Evolutionary conservation across 495 filamentous ascomycete genomes (phyloP), one percentile per base, ranked within the genome.

Genomic region (Talaromyces liani): DNA sequence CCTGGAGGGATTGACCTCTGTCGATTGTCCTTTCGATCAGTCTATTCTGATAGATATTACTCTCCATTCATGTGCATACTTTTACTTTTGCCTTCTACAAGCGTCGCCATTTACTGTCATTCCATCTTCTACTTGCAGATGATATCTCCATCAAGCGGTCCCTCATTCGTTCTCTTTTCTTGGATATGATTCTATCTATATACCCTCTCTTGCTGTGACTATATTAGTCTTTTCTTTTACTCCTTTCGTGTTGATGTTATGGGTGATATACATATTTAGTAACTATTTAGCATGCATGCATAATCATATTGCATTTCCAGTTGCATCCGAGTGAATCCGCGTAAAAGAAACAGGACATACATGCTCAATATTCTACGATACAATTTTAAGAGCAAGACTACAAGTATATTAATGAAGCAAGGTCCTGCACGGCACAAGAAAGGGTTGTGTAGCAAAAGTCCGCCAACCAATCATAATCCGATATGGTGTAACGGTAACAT

Each of bases 1-100:
- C 67, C 29, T 71, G 68, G 18, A 69, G 63, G 70, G 65, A 51
- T 49, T 66, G 51, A 47, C 29, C 57, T 62, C 41, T 31, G 36
- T 25, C n/a, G 3, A 25, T 29, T 3, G 16, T 18, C 20, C 27
- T 5, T 7, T 31, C 6, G 8, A 33, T 16, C 18, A 6, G 4
- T 33, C 4, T 29, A 36, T 12, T 36, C 33, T 33, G 9, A 36
- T 36, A 36, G 33, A 36, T 33, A 49, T n/a, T 27, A 31, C 20
- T 64, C 63, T 64, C 34, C 39, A 64, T 64, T 57, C 56, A 34
- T 41, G 27, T 63, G 22, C 53, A 56, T 56, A 56, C 6, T 29
- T 56, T 12, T 31, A 27, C 10, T 6, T 56, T 29, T 27, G 5
- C 53, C 27, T 56, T 56, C 14, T 41, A 16, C 36, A 41, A 41